Base-by-base conservation (phyloP, 2,329 filamentous ascomycete genomes). In the Fusarium sp. region DNA sequence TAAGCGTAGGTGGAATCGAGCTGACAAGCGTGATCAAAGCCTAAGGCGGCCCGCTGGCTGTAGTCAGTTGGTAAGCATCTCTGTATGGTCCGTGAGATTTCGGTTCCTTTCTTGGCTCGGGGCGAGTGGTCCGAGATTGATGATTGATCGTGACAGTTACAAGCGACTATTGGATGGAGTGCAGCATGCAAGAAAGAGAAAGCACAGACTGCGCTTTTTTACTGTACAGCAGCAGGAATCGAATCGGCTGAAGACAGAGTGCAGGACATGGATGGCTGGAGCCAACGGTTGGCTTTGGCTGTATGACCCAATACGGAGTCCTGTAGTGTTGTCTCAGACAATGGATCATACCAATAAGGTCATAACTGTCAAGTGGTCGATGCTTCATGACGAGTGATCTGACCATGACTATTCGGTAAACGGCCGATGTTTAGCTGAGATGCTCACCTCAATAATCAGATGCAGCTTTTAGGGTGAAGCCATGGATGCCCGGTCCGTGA, bases 1-100 rank as follows among this genome's bases (percentile, higher is more conserved):
- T 53, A 53, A 42, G 49, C 57, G 34, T 25, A 51, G 12, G 22
- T 51, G 14, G 47, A 49, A 37, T 25, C 30, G 30, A 74, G 65
- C 60, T 72, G 67, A 51, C 65, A 65, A 57, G 54, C 48, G 37
- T 54, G 32, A 13, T 25, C 47, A 57, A 49, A 57, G 51, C 67
- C 56, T 66, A 45, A 65, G 57, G 65, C 74, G 72, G 70, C 59
- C 74, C 70, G 70, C 61, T 61, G 55, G 53, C 55, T 72, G 34
- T n/a, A n/a, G 34, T 37, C 18, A 72, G 69, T 51, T 71, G 24
- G 45, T 58, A 73, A 73, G 52, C 46, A 65, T 56, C 30, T 57
- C 16, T 27, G 42, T 46, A 63, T 75, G 69, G 72, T 47, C 73
- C 69, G 71, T 66, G 62, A 58, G 58, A 69, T 42, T 53, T 57